Evolutionary conservation across 2,329 filamentous ascomycete species (phyloP).

Genomic region (Neofusicoccum sp.): DNA sequence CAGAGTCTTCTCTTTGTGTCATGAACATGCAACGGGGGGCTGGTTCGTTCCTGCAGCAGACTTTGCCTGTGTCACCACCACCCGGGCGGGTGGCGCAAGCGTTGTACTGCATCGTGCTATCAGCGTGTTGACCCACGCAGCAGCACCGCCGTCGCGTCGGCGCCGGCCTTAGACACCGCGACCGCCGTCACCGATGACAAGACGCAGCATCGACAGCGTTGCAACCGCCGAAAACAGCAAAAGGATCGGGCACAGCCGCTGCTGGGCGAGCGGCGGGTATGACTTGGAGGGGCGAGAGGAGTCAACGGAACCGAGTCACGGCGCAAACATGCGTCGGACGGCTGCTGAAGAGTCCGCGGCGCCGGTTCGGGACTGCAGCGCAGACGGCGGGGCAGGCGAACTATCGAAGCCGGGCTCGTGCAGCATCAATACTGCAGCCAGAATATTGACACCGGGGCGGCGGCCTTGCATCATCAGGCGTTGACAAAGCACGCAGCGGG

Average conservation of each 20-base stretch:
- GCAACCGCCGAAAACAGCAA: neutral
- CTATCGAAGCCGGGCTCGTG: conserved; percentile 7
- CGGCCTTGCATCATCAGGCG: conserved; percentile 13
- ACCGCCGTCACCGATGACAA: neutral
- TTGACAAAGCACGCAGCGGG: neutral
- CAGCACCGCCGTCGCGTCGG: neutral
- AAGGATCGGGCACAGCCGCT: neutral
- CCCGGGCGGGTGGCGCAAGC: conserved; percentile 1
- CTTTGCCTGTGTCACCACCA: neutral
- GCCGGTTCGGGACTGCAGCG: neutral
- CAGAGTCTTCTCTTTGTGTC: conserved; percentile 4
- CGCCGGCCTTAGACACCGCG: neutral
- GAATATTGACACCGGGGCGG: conserved; percentile 17
- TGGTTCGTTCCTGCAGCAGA: conserved; percentile 15
- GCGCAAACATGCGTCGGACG: conserved; percentile 1
- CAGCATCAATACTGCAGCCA: conserved; percentile 18
- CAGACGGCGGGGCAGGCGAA: conserved; percentile 13
- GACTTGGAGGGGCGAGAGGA: neutral
- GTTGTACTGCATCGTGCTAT: conserved; percentile 12
- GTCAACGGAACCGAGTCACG: neutral
- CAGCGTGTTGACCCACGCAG: neutral
- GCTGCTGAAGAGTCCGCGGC: neutral
- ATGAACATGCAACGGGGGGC: conserved; percentile 3
- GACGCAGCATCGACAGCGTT: neutral
- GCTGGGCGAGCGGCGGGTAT: too few relatives aligned